Evolutionary conservation across 345 rosid genomes (phyloP).

Genomic region (Linum tenue): DNA sequence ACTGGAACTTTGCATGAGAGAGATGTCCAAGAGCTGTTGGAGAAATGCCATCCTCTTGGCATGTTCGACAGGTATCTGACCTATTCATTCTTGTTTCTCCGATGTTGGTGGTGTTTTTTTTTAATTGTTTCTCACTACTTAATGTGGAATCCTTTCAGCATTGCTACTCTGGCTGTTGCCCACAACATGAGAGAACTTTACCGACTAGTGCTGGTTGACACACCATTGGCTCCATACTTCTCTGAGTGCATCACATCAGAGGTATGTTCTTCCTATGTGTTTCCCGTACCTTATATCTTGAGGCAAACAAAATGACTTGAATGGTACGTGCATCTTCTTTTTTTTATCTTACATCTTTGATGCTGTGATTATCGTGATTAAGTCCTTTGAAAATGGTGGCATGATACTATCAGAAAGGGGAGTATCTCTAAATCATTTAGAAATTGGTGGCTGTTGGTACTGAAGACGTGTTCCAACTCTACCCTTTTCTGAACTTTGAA

Average conservation of each 20-base stretch:
- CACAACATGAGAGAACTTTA: conserved; percentile 99
- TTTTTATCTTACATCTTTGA: not conserved
- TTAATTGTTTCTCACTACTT: not conserved
- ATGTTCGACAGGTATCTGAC: conserved; percentile 89
- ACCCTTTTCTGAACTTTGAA: not conserved
- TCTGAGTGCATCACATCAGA: conserved; percentile 97
- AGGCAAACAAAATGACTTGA: not conserved
- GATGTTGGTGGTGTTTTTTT: not conserved
- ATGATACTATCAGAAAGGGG: not conserved
- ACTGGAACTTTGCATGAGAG: conserved; percentile 98
- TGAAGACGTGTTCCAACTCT: not conserved
- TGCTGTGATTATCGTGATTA: not conserved
- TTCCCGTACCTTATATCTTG: not conserved
- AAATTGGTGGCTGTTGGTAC: not conserved
- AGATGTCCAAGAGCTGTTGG: conserved; percentile 92
- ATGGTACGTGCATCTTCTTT: not conserved
- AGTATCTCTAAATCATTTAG: not conserved
- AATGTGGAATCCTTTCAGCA: conserved; percentile 31
- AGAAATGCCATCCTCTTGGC: conserved; percentile 99
- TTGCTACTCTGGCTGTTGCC: conserved; percentile 97
- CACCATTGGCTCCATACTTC: conserved; percentile 96
- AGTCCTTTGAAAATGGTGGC: not conserved
- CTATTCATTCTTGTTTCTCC: not conserved
- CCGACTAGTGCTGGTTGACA: conserved; percentile 94
- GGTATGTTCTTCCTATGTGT: conserved; percentile 25